Conservation (phyloP, 306 rosid species). For the Pachyrhizus erosus region DNA sequence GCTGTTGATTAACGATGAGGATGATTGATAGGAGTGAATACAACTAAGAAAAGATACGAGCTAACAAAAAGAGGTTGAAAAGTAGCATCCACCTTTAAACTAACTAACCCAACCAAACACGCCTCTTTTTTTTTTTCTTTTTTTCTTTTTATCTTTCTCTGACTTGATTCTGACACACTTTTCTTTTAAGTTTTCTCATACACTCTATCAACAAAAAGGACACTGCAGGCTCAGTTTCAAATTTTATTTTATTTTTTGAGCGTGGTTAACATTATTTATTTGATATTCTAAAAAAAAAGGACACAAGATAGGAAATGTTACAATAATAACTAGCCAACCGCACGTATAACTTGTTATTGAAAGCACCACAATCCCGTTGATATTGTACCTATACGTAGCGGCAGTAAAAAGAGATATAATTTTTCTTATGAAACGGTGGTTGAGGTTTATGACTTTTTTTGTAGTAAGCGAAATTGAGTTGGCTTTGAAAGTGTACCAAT, state of each 20-base stretch:
- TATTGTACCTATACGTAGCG: not conserved
- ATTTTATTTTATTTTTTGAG: not conserved
- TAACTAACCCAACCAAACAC: conserved; percentile 32
- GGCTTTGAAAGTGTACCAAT: conserved; percentile 6
- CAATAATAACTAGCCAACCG: not conserved
- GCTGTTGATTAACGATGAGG: conserved; percentile 6
- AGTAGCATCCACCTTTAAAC: conserved; percentile 41
- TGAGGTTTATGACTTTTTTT: not conserved
- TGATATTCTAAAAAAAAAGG: not conserved
- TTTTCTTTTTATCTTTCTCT: too few relatives aligned
- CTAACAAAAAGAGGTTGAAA: conserved; percentile 41
- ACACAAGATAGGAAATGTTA: not conserved
- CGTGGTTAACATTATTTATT: too few relatives aligned
- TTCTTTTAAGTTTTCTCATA: not conserved
- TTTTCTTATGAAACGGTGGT: conserved; percentile 17
- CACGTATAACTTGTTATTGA: not conserved
- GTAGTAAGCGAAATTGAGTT: not conserved
- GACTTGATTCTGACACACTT: conserved; percentile 8
- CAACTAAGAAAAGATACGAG: conserved; percentile 21
- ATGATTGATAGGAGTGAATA: conserved; percentile 38
- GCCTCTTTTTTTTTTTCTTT: conserved; percentile 33
- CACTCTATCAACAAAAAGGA: not conserved
- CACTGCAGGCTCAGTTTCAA: conserved; percentile 14
- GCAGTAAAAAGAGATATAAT: not conserved
- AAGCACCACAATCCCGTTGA: not conserved